phyloP scores from a whole-genome alignment of 257 asterid species.

The Voacanga thouarsii region DNA sequence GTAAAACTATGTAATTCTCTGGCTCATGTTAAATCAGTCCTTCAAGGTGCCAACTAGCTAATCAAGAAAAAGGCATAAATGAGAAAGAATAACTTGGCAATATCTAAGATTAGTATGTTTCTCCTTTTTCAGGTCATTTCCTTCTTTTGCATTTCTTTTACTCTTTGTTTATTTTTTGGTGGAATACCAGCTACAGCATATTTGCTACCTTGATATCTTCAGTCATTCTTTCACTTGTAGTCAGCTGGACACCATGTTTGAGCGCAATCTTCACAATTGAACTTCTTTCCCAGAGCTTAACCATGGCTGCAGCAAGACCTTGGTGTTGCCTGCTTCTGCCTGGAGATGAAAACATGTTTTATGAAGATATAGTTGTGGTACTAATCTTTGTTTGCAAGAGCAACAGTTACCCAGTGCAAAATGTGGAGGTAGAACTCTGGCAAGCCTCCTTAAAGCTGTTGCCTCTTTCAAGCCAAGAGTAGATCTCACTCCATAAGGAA shows the following conservation, averaged over 20 bases:
- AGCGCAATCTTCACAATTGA: conserved; percentile 82
- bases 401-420: conserved; percentile 73
- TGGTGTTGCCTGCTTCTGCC: conserved; percentile 99
- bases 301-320: conserved; percentile 90
- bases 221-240: conserved; percentile 98
- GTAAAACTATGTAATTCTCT: neutral
- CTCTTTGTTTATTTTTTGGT: neutral
- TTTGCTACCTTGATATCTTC: conserved; percentile 88
- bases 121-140: neutral
- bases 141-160: neutral
- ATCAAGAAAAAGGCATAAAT: conserved; percentile 3
- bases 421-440: conserved; percentile 88
- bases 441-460: conserved; percentile 81
- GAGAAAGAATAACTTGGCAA: neutral
- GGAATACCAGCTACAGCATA: conserved; percentile 10
- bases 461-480: conserved; percentile 66
- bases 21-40: neutral
- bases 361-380: neutral
- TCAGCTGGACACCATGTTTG: conserved; percentile 93
- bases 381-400: conserved; percentile 15
- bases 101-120: neutral
- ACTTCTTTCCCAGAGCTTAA: conserved; percentile 92
- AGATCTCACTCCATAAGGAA: conserved; percentile 88
- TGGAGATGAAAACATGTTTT: conserved; percentile 25
- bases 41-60: neutral